Base-by-base conservation (phyloP, 345 rosid species). In the Lagerstroemia speciosa region DNA sequence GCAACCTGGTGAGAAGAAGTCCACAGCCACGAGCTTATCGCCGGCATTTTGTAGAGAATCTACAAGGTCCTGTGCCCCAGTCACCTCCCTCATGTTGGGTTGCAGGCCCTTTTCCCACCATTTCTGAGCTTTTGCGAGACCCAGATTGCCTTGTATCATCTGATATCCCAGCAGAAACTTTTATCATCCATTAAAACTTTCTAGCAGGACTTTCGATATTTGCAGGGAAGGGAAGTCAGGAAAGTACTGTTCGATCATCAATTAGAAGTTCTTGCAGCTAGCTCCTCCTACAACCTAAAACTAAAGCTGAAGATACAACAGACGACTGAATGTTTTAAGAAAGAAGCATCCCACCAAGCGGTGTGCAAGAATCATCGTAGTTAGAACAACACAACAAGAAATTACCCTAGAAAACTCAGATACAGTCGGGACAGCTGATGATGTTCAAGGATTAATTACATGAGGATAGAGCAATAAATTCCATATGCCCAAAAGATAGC, bases 1-100 rank as follows among this genome's bases (percentile, higher is more conserved):
- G 55, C 99, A 94, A 3, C 97, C 96, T 38, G 97, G 99, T 2
- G 99, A 94, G 83, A 88, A 91, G 88, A 94, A 94, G 78, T 83
- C 96, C 58, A 94, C 85, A 5, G 91, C 72, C 6, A 91, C 88
- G 55, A 94, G 93, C 72, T 89, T 82, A 76, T 94, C 99, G 53
- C 96, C 95, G 7, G 95, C 85, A 66, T 76, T 79, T 14, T 62
- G 11, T 8, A 94, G 89, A 67, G 89, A 82, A n/a, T 88, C 88
- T 37, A 88, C 97, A 34, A 94, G 86, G 14, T 94, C 92, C 76
- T 94, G 88, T 8, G 97, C 97, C 20, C 93, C 89, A 32, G 75
- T 73, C 57, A 88, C 86, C 83, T 86, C 97, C 73, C 67, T 89
- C 97, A 88, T 89, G 83, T 91, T 94, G 66, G 90, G 80, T 74